Base-by-base conservation (phyloP, 345 rosid species). In the Hibiscus mutabilis region DNA sequence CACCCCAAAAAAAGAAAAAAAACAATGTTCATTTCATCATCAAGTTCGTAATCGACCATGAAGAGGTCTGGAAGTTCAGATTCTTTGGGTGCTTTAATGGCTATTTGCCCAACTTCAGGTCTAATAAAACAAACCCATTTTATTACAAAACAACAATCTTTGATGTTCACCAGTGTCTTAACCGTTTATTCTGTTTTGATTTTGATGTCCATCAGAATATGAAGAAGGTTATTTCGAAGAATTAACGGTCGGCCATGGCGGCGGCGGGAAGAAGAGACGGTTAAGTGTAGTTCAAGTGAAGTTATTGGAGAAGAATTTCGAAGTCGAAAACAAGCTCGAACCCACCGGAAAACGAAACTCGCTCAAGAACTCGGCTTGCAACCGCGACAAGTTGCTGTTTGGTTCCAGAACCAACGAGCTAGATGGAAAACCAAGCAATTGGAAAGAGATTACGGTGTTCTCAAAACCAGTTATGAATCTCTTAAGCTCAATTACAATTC, bases 351-450 rank as follows among this genome's bases (percentile, higher is more conserved):
- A 37, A 37, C 42, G 42, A 37, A 37, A 37, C 42, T 37, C 42
- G 42, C 42, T 6, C 42, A 37, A 37, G 42, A 37, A 37, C 11
- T 37, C 42, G 42, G 42, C 42, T 37, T 37, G 42, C 42, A 37
- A 37, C 42, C 42, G 11, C 42, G 42, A 37, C 42, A 37, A 7
- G 42, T 37, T 37, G 97, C 96, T 9, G 96, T 91, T 56, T 91
- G 97, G 97, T 91, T 89, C 60, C 96, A 91, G 58, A 91, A 91
- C 86, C 91, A 95, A 21, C 91, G 97, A 24, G 97, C 97, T 2
- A 78, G 96, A 37, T 91, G 96, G 96, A 91, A 91, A 72, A 91
- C 93, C 64, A 91, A 89, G 79, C 95, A 91, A 68, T 74, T 91
- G 19, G 93, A 91, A 68, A 82, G 86, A 71, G 96, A 91, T 67